Conservation (phyloP, 108 stramenopile species). For the Pseudonitzschia pungens region DNA sequence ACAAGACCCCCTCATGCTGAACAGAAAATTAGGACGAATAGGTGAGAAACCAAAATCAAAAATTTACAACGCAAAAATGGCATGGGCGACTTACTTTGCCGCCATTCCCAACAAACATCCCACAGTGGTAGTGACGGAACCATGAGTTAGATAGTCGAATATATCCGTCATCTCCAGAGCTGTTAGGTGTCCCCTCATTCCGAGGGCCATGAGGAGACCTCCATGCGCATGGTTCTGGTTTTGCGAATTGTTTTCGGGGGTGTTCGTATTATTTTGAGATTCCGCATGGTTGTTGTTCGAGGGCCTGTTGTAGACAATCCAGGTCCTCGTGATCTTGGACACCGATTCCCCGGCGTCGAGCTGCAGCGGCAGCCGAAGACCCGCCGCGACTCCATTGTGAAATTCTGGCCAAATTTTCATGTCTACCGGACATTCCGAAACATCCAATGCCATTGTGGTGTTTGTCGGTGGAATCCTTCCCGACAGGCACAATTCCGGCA, state of each 20-base stretch:
- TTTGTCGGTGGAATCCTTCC: constrained; percentile 92
- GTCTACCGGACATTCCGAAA: constrained; percentile 63
- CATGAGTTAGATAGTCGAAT: constrained; percentile 95
- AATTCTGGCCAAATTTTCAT: constrained; percentile 95
- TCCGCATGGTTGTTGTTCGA: constrained; percentile 20
- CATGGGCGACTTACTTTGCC: constrained; percentile 53
- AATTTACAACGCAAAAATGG: neutral
- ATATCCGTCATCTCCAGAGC: constrained; percentile 94
- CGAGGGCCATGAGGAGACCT: constrained; percentile 93
- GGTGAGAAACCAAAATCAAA: neutral
- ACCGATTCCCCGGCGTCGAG: constrained; percentile 25
- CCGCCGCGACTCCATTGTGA: constrained; percentile 98
- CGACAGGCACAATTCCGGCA: constrained; percentile 87
- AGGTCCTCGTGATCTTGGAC: constrained; percentile 82
- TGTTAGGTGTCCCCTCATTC: constrained; percentile 90
- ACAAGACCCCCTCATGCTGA: constrained; percentile 82
- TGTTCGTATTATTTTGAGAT: constrained; percentile 26
- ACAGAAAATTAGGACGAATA: neutral
- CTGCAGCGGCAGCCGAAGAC: constrained; percentile 72
- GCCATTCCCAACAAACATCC: constrained; percentile 96
- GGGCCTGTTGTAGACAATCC: constrained; percentile 95
- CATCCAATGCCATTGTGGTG: constrained; percentile 79
- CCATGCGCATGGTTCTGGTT: constrained; percentile 74
- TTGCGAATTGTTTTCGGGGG: neutral
- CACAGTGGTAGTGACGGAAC: constrained; percentile 93